Conservation (phyloP, 75 land plant species). For the Cunninghamia lanceolata region DNA sequence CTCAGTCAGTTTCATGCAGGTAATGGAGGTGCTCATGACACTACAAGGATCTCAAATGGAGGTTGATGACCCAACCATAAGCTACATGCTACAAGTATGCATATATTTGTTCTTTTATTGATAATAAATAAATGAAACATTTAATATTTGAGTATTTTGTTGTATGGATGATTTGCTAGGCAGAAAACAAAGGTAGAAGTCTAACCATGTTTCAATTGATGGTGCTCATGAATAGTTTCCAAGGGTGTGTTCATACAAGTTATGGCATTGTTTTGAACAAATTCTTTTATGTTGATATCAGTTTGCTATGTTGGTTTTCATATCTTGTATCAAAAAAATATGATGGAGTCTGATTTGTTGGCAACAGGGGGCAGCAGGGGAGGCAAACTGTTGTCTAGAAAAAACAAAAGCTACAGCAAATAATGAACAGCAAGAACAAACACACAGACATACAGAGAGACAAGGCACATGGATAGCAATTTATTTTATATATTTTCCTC, state of each 20-base stretch:
- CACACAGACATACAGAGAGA: too few species aligned
- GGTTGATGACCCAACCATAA: conserved; percentile 92
- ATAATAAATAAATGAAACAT: background rate
- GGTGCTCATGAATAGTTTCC: background rate
- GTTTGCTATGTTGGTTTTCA: background rate
- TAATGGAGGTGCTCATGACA: conserved; percentile 95
- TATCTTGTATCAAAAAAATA: background rate
- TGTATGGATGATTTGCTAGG: background rate
- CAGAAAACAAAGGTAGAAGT: background rate
- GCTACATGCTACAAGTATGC: conserved; percentile 95
- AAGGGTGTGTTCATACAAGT: background rate
- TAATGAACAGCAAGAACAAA: too few species aligned
- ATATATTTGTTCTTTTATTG: background rate
- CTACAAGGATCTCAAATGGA: conserved; percentile 93
- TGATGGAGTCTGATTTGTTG: too few species aligned
- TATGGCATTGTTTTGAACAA: background rate
- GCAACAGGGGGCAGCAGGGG: too few species aligned
- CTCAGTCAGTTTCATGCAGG: conserved; percentile 83
- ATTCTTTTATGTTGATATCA: background rate
- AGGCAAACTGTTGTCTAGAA: too few species aligned
- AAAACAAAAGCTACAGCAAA: too few species aligned
- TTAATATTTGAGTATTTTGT: background rate
- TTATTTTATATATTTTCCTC: too few species aligned
- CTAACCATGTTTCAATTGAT: too few species aligned
- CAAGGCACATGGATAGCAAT: too few species aligned